Conservation (phyloP, 371 early-diverging fungal genomes). For the Gilbertella persicaria region DNA sequence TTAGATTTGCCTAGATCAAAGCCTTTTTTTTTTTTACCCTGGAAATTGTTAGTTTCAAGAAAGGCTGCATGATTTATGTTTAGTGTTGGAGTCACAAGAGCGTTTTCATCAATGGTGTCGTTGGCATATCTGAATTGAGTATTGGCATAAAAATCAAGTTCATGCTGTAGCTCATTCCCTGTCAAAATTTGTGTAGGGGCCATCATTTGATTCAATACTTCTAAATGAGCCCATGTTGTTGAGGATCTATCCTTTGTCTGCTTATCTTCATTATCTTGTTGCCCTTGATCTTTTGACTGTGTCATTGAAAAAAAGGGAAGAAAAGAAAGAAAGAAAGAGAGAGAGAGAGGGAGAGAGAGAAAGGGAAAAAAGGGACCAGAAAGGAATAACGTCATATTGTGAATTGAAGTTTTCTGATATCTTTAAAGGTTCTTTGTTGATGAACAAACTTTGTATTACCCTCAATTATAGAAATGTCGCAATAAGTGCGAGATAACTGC, state of each 20-base stretch:
- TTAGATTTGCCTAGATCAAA: too few relatives aligned
- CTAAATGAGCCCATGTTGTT: background rate
- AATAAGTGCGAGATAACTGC: slow-evolving; percentile 21
- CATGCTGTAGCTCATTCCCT: slow-evolving; percentile 31
- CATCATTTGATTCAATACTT: slow-evolving; percentile 28
- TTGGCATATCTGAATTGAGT: slow-evolving; percentile 55
- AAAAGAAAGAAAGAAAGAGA: background rate
- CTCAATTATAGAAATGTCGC: slow-evolving; percentile 8
- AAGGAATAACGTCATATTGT: background rate
- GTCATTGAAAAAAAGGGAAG: background rate
- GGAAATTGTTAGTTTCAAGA: background rate
- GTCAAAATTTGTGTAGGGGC: slow-evolving; percentile 27
- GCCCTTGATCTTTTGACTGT: background rate
- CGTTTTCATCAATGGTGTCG: background rate
- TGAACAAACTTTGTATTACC: background rate
- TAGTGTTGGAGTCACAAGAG: background rate
- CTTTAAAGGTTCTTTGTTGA: background rate
- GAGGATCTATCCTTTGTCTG: too few relatives aligned
- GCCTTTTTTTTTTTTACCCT: background rate
- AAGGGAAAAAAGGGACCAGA: background rate
- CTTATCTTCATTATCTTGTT: background rate
- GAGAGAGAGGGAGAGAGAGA: background rate
- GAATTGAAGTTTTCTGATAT: background rate
- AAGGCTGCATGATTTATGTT: too few relatives aligned
- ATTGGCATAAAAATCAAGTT: slow-evolving; percentile 46